A percentile compares a stretch with the other conserved stretches of the same genome.
phyloP scores from a whole-genome alignment of 1,284 basidiomycete genomes.

The Leccinum variabile region DNA sequence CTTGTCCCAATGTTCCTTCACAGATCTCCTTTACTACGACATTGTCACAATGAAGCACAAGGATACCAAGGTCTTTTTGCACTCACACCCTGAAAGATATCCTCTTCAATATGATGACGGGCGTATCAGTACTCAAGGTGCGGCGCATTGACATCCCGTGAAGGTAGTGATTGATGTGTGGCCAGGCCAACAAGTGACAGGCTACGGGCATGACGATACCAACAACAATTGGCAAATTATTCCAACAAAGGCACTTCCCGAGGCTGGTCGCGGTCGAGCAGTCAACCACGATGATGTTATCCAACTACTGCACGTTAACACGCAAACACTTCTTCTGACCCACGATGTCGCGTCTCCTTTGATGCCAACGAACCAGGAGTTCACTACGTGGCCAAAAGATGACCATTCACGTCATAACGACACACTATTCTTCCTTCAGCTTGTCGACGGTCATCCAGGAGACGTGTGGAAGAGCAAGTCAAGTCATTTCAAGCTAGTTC shows the following conservation, averaged over 20 bases:
- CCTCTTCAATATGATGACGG: constrained; percentile 96
- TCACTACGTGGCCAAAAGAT: constrained; percentile 85
- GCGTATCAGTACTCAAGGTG: constrained; percentile 91
- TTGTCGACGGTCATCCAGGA: constrained; percentile 73
- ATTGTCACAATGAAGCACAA: constrained; percentile 87
- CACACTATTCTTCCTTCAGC: constrained; percentile 78
- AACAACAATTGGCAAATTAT: constrained; percentile 98
- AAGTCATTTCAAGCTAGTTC: constrained; percentile 86
- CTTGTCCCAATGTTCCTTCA: constrained; percentile 9
- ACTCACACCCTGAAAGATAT: constrained; percentile 90
- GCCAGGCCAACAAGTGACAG: constrained; percentile 96
- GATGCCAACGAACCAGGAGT: constrained; percentile 98
- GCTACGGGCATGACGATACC: constrained; percentile 87
- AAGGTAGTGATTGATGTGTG: constrained; percentile 6
- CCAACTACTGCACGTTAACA: constrained; percentile 87
- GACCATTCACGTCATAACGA: constrained; percentile 79
- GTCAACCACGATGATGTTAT: constrained; percentile 89
- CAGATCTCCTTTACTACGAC: constrained; percentile 94
- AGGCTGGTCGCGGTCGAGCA: constrained; percentile 84
- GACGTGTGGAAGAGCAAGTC: constrained; percentile 90
- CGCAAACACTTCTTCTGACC: constrained; percentile 82
- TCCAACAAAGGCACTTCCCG: constrained; percentile 89
- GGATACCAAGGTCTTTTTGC: constrained; percentile 89
- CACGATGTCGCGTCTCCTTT: constrained; percentile 98
- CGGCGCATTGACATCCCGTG: neutral